Evolutionary conservation across 352 stramenopile species (phyloP), one percentile per base, ranked within the genome.

Genomic region (Peronospora destructor): DNA sequence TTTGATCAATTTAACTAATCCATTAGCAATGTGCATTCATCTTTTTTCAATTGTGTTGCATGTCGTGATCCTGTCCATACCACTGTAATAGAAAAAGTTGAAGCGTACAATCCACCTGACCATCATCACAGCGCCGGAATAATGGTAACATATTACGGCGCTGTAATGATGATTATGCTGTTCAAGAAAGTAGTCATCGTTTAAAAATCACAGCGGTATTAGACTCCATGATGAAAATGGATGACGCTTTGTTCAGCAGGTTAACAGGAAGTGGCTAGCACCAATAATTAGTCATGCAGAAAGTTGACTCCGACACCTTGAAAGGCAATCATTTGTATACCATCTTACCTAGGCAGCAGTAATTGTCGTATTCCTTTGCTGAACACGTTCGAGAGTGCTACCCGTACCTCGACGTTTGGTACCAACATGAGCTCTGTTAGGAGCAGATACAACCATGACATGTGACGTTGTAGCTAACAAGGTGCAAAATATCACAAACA

Each of bases 361-460:
- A 91, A 46, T 50, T 81, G 70, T 17, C 56, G 56, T 30, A 91
- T 49, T 44, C 76, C 84, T 56, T 79, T 69, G 41, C 61, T 71
- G 55, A 80, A 91, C 28, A 94, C 80, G 9, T 65, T 57, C 9
- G 65, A 57, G 6, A 94, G 66, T 25, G 83, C 78, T 11, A 52
- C 52, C 1, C 80, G 83, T 35, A 94, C 80, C 6, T 84, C 65
- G 29, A 62, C 64, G 49, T 75, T 88, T 19, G 65, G 61, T 9
- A 74, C 79, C 61, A 73, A 80, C 45, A 91, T 78, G 1, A 94
- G 62, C 33, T 84, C 72, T 12, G 71, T 91, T 13, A 94, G 59
- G 32, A 91, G 59, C 19, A 80, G 78, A 48, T 86, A 94, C 32
- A 94, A 46, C 83, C 83, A 94, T n/a, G 44, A 13, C 54, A 90